Percentiles rank a stretch among this genome's conserved stretches.
phyloP scores from a whole-genome alignment of 305 asterid species.

The Fraxinus greggii region DNA sequence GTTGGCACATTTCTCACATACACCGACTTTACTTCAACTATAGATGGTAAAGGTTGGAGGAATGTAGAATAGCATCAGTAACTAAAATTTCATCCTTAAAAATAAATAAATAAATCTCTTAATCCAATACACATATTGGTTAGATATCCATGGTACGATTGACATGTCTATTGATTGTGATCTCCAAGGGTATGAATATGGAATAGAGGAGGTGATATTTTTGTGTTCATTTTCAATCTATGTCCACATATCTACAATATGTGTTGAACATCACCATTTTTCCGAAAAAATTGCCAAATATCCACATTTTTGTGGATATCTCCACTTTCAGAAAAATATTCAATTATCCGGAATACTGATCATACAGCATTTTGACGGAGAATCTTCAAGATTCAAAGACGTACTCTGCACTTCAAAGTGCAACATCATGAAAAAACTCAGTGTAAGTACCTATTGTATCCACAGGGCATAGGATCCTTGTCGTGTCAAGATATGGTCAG shows the following conservation, averaged over 20 bases:
- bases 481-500: neutral
- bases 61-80: constrained; percentile 6
- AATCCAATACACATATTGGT: neutral
- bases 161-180: neutral
- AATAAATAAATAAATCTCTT: neutral
- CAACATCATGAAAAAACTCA: neutral
- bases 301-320: neutral
- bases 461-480: neutral
- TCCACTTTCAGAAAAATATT: neutral
- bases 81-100: neutral
- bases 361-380: neutral
- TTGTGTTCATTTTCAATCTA: neutral
- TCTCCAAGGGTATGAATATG: neutral
- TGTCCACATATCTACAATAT: neutral
- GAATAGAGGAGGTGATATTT: neutral
- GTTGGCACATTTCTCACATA: constrained; percentile 93
- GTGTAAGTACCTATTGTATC: neutral
- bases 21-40: constrained; percentile 91
- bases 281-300: neutral
- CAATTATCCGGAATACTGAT: neutral
- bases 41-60: constrained; percentile 24
- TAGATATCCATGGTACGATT: neutral
- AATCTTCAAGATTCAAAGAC: neutral
- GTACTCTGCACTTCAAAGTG: neutral
- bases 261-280: neutral